Evolutionary conservation across 192 early-diverging fungal species (phyloP).

Genomic region (Gonapodya prolifera): DNA sequence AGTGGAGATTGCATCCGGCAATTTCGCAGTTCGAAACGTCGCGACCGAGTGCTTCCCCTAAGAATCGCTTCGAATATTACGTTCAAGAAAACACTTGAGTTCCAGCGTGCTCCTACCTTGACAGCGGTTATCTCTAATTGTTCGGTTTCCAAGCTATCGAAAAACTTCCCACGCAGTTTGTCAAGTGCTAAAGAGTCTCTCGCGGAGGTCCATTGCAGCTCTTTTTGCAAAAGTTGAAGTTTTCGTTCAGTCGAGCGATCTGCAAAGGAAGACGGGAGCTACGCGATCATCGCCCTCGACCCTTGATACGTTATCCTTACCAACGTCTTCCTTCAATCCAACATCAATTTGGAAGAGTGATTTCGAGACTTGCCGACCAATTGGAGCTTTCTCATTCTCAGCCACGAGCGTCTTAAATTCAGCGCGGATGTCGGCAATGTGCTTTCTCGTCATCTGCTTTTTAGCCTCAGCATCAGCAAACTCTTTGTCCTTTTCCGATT

Average conservation of each 20-base stretch:
- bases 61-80: not conserved
- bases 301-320: constrained; percentile 7
- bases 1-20: not conserved
- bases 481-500: constrained; percentile 42
- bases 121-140: constrained; percentile 28
- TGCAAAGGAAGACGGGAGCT: not conserved
- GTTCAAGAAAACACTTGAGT: too few species aligned
- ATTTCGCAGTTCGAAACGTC: not conserved
- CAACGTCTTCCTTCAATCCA: constrained; percentile 29
- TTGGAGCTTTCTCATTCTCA: constrained; percentile 25
- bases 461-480: constrained; percentile 33
- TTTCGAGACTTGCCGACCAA: constrained; percentile 10
- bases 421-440: constrained; percentile 31
- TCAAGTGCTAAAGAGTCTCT: constrained; percentile 33
- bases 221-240: constrained; percentile 27
- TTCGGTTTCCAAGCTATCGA: constrained; percentile 37
- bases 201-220: constrained; percentile 44
- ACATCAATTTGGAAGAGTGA: constrained; percentile 29
- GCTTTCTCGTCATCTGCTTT: constrained; percentile 34
- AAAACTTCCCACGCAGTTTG: constrained; percentile 40
- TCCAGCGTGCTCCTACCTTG: constrained; percentile 12
- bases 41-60: not conserved
- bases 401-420: constrained; percentile 32
- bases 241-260: constrained; percentile 27
- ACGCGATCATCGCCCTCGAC: not conserved